Conservation (phyloP, 1,284 basidiomycete genomes). For the Peniophora sp. region DNA sequence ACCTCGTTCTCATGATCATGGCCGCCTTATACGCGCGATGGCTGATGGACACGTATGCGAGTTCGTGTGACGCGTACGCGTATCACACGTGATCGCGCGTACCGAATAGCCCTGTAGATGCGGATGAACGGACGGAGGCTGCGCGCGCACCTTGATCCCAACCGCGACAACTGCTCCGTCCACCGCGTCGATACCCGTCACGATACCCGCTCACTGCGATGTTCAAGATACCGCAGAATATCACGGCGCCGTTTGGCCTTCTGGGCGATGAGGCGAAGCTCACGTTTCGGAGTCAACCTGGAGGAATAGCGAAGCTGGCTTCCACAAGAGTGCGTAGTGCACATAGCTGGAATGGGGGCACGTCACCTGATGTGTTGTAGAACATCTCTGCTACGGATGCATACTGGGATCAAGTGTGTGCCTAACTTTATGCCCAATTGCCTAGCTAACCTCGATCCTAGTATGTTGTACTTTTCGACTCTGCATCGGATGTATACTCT, state of each 20-base stretch:
- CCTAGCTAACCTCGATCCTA: conserved; percentile 23
- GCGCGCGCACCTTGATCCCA: no score
- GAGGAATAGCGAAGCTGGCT: conserved; percentile 70
- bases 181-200: no score
- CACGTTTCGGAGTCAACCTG: conserved; percentile 74
- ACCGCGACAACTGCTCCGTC: no score
- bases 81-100: no score
- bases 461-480: conserved; percentile 82
- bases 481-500: conserved; percentile 81
- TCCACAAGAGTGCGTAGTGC: conserved; percentile 52
- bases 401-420: conserved; percentile 79
- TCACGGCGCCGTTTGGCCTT: conserved; percentile 74
- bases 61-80: no score
- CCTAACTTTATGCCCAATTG: background rate
- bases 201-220: conserved; percentile 19
- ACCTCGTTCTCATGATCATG: no score
- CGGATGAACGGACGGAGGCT: no score
- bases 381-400: conserved; percentile 65
- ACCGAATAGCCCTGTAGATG: no score
- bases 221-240: conserved; percentile 57
- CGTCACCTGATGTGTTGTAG: conserved; percentile 25
- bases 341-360: background rate
- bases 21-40: no score
- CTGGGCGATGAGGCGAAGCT: conserved; percentile 83
- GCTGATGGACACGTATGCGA: no score